Percentiles rank a stretch among this genome's conserved stretches.
These are phyloP conservation scores for Saccharomycopsis vini DNA, from an alignment of 805 yeast genomes.

Conservation along the genomic window DNA sequence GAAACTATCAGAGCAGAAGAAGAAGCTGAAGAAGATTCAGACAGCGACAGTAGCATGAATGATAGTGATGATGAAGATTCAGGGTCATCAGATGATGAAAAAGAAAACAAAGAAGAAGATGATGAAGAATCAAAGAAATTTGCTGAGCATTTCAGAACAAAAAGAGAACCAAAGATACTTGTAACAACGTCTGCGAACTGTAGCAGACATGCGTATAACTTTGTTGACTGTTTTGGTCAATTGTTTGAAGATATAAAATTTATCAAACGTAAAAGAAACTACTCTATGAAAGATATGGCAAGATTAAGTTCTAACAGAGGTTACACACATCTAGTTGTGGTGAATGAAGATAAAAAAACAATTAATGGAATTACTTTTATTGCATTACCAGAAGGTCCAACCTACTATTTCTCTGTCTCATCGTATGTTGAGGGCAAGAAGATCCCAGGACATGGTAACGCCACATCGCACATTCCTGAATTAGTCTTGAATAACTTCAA, in stretches of 20 bases:
- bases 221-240: slow-evolving; percentile 79
- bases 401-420: slow-evolving; percentile 80
- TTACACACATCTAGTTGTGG: slow-evolving; percentile 78
- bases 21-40: too few relatives aligned
- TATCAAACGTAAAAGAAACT: slow-evolving; percentile 79
- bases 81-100: slow-evolving; percentile 7
- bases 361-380: slow-evolving; percentile 90
- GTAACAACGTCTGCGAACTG: slow-evolving; percentile 87
- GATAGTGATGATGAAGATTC: slow-evolving; percentile 7
- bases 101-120: slow-evolving; percentile 24
- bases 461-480: slow-evolving; percentile 89
- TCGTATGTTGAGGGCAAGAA: slow-evolving; percentile 67
- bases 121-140: slow-evolving; percentile 39
- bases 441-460: slow-evolving; percentile 81
- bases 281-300: slow-evolving; percentile 79
- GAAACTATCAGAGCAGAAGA: slow-evolving; percentile 51
- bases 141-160: slow-evolving; percentile 42
- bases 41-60: slow-evolving; percentile 24
- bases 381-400: slow-evolving; percentile 92
- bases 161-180: slow-evolving; percentile 72
- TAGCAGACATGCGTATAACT: slow-evolving; percentile 77
- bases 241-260: slow-evolving; percentile 80
- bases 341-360: slow-evolving; percentile 74
- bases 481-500: slow-evolving; percentile 84
- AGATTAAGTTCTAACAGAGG: slow-evolving; percentile 72